Evolutionary conservation across 2,329 filamentous ascomycete genomes (phyloP).

Genomic region (Anthostomella pinea): DNA sequence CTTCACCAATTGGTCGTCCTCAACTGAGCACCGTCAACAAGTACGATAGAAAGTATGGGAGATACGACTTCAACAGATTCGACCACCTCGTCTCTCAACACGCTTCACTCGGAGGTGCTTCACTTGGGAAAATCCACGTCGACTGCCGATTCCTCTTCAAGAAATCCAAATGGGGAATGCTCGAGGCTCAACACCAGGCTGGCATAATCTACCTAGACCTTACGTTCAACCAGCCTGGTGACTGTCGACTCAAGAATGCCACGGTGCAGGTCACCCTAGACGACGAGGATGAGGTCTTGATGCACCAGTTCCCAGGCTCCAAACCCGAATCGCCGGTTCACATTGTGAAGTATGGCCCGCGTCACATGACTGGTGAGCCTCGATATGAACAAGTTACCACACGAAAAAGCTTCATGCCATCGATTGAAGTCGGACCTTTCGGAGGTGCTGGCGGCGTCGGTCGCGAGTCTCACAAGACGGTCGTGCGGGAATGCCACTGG

Average conservation of each 20-base stretch:
- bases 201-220: slow-evolving; percentile 30
- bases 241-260: slow-evolving; percentile 23
- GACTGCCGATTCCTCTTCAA: slow-evolving; percentile 28
- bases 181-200: slow-evolving; percentile 18
- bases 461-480: slow-evolving; percentile 15
- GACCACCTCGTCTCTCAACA: slow-evolving; percentile 17
- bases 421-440: slow-evolving; percentile 17
- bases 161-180: slow-evolving; percentile 28
- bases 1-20: slow-evolving; percentile 7
- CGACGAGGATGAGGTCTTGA: slow-evolving; percentile 22
- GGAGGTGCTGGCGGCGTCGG: slow-evolving; percentile 22
- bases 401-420: slow-evolving; percentile 15
- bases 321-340: slow-evolving; percentile 19
- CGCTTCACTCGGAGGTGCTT: slow-evolving; percentile 17
- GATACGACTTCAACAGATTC: slow-evolving; percentile 24
- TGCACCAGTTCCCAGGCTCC: slow-evolving; percentile 6
- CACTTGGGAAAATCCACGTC: slow-evolving; percentile 24
- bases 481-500: slow-evolving; percentile 22
- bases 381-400: slow-evolving; percentile 10
- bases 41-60: slow-evolving; percentile 19
- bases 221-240: slow-evolving; percentile 22
- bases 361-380: slow-evolving; percentile 19
- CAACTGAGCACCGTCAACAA: slow-evolving; percentile 15
- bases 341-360: slow-evolving; percentile 24
- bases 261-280: slow-evolving; percentile 25